Evolutionary conservation across 73 alveolate species (phyloP), one percentile per base, ranked within the genome.

Genomic region (Paraurostyla sp.): DNA sequence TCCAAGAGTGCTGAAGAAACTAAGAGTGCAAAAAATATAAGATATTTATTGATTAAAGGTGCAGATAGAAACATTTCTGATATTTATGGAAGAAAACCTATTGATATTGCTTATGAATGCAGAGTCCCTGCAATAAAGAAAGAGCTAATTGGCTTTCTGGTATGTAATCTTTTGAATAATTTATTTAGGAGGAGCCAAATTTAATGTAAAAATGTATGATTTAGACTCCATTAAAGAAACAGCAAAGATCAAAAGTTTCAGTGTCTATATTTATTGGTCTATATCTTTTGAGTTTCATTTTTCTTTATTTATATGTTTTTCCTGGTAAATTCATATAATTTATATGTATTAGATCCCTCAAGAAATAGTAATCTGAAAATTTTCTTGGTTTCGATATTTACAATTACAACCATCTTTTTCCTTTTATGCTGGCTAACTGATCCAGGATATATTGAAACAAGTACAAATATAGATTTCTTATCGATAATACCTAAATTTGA

Each of bases 381-480:
- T 23, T 2, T 51, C 6, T 18, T 78, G 6, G 29, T 29, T 0
- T 59, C 78, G 33, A 54, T 32, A 30, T 78, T 54, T 63, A 18
- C 65, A 11, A 0, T 84, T 11, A 46, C 90, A 6, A 0, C 89
- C 20, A 35, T 73, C n/a, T 85, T 85, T 49, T 92, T 91, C 83
- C 45, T 89, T 6, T 27, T 87, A 15, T 59, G 91, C 0, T 50
- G 92, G 84, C 87, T 56, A 33, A 80, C 48, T 15, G 92, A 87
- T 32, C 96, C 96, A 30, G 96, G 96, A 0, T 92, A 80, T 58
- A 56, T 92, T 0, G n/a, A 69, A 33, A 23, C 33, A 13, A 38
- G 83, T 33, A 1, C 9, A 0, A 6, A 32, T 15, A 7, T 78
- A 54, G 60, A 78, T 16, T 90, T 83, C 56, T 49, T 59, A 54